Evolutionary conservation across 148 eudicot genomes (phyloP), one percentile per base, ranked within the genome.

Genomic region (Vaccinium vitisidaea): DNA sequence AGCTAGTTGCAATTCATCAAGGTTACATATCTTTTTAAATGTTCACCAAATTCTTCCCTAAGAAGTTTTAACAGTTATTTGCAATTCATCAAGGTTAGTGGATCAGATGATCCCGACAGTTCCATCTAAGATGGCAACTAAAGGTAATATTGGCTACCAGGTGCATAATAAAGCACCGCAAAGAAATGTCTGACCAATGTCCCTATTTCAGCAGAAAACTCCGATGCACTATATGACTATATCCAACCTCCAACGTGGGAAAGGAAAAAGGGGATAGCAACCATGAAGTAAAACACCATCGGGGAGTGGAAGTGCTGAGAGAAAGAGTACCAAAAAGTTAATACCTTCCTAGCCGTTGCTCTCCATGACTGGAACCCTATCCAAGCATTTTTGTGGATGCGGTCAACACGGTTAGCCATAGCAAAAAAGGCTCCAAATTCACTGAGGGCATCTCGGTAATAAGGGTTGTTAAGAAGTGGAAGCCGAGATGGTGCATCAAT

Each of bases 321-420:
- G 56, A 14, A 69, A 8, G 71, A 82, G 12, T 1, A 12, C 71
- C 53, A 76, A 75, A 4, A 76, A 61, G 46, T 43, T 9, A 9
- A 71, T 91, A 91, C 99, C 97, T 88, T 91, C 84, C 88, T 88
- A 43, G 98, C 98, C 43, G 93, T 92, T 85, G 90, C 91, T 91
- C 99, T 90, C 99, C 99, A 97, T n/a, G 96, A 97, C 52, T 94
- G 98, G 86, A 95, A 97, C 65, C 99, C 99, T 85, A 97, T 97
- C 99, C 99, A 97, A 53, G 98, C 92, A 88, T 97, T 97, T 84
- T 90, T 97, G 88, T 97, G 99, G 52, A 94, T 85, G 48, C 95
- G 94, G 67, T 97, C 99, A 81, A 97, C 87, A 83, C 94, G 88
- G 88, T 94, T 87, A 81, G 96, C 97, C 53, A 97, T 91, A 23